phyloP scores from a whole-genome alignment of 169 alveolate species.

The Cryptosporidium parvum region DNA sequence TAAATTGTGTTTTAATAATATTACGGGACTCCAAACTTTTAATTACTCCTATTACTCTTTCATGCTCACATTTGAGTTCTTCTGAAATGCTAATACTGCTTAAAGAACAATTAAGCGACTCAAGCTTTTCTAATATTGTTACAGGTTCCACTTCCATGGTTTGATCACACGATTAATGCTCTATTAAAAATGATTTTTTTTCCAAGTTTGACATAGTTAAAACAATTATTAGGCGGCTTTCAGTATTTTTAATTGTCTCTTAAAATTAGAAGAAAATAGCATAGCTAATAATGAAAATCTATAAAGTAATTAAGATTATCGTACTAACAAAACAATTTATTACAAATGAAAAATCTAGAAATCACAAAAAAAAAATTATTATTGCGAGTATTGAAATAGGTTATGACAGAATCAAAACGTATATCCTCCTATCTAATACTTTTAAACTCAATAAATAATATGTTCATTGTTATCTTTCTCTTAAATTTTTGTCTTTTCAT shows the following conservation, averaged over 20 bases:
- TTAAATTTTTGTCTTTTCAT: background rate
- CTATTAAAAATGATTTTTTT: background rate
- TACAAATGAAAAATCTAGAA: background rate
- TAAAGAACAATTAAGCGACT: background rate
- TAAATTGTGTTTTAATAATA: constrained; percentile 80
- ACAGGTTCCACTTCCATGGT: constrained; percentile 44
- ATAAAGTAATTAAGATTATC: no score
- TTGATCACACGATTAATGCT: background rate
- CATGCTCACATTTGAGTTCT: constrained; percentile 80
- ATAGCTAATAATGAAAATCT: background rate
- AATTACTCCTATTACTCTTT: constrained; percentile 82
- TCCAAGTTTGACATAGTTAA: background rate
- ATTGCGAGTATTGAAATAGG: no score
- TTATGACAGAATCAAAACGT: background rate
- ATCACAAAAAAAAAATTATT: no score
- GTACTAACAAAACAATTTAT: no score
- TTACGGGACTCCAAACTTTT: constrained; percentile 84
- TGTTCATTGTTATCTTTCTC: background rate
- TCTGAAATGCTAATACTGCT: constrained; percentile 43
- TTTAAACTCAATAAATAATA: background rate
- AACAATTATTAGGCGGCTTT: constrained; percentile 7
- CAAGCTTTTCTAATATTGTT: constrained; percentile 32
- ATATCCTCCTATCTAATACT: background rate
- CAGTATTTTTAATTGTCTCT: background rate
- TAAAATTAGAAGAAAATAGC: background rate